Percentiles rank a stretch among this genome's conserved stretches.
Conservation (phyloP, 495 filamentous ascomycete genomes). For the Daldinia caldariorum region DNA sequence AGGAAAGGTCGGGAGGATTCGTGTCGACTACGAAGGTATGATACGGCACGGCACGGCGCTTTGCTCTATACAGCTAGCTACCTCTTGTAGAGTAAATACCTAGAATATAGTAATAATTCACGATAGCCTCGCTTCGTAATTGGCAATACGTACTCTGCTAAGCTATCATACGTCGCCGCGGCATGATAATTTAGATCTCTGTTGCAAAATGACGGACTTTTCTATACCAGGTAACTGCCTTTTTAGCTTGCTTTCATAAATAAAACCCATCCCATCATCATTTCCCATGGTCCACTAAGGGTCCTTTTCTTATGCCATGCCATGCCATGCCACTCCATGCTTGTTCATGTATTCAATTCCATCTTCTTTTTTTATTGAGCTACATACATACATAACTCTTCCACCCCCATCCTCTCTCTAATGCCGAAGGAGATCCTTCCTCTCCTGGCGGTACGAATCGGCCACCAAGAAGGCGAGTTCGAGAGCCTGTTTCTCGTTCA, state of each 20-base stretch:
- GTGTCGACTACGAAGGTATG: not conserved
- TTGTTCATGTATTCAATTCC: not conserved
- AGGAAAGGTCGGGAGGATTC: not conserved
- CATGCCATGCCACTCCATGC: no score
- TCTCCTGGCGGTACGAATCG: constrained; percentile 69
- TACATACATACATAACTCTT: no score
- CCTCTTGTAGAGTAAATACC: not conserved
- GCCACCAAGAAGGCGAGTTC: constrained; percentile 95
- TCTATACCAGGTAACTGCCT: not conserved
- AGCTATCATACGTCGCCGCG: not conserved
- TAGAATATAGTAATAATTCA: not conserved
- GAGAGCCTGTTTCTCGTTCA: constrained; percentile 97
- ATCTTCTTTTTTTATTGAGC: not conserved
- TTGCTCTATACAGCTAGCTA: not conserved
- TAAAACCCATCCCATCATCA: not conserved
- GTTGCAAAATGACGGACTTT: not conserved
- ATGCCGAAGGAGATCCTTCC: constrained; percentile 36
- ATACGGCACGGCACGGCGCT: not conserved
- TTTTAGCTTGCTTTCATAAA: not conserved
- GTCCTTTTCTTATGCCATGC: not conserved
- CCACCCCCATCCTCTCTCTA: constrained; percentile 10
- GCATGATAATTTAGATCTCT: not conserved
- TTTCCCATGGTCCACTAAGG: not conserved
- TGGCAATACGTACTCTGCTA: not conserved
- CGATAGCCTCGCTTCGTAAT: constrained; percentile 2